Evolutionary conservation across 2,329 filamentous ascomycete genomes (phyloP), one percentile per base, ranked within the genome.

Genomic region (Colletotrichum viniferum): DNA sequence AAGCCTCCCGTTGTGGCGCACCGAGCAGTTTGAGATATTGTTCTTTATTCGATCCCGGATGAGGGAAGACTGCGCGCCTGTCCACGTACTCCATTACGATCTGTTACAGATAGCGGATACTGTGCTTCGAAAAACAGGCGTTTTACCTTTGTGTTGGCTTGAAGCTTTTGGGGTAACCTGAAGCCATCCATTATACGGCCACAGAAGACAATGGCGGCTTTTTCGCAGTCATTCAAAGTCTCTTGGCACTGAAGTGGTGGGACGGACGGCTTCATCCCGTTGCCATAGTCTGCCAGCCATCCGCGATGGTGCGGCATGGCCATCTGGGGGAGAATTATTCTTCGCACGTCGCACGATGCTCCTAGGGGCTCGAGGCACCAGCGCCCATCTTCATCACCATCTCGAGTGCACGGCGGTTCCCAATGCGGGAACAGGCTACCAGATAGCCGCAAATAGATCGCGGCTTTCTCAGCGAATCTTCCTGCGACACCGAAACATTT

Each of bases 271-370:
- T 63, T 61, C 67, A 13, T 38, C 56, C 26, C 18, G 61, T 52
- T 61, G n/a, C 62, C 52, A 67, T 72, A 52, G 21, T 21, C 61
- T 43, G 60, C 66, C 8, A 60, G 72, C 36, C 68, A 61, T 26
- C 43, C 34, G 56, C 56, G 67, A 72, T 75, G 73, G 73, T 75
- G 73, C 69, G 73, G 69, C 73, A 52, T 43, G 48, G 56, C 58
- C 56, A 69, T 62, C 56, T 62, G 38, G 58, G 55, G 55, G 14
- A 43, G 58, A 32, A 38, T 21, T n/a, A 12, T 64, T 70, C 16
- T 48, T 63, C 60, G 69, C 26, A 52, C 56, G 73, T 56, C 73
- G 73, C 73, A 72, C 69, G 24, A 75, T 69, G 65, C 28, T 18
- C 16, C 14, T 38, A 43, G 56, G 55, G 52, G 62, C 55, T 52